Conservation (phyloP, 78 protist genomes). For the Diacronema lutheri region DNA sequence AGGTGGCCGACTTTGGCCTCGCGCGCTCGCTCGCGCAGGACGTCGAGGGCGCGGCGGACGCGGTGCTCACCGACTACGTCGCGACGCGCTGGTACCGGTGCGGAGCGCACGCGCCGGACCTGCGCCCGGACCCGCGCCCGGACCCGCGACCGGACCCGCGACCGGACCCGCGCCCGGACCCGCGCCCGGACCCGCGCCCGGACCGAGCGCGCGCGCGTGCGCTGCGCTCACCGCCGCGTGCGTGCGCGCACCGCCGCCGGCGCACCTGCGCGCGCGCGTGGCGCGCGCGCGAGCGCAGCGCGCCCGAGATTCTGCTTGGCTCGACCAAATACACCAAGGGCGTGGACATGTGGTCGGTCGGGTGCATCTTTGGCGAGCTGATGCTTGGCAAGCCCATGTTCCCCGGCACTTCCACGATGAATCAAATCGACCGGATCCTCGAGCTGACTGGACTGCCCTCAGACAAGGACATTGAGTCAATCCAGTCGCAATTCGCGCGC, state of each 20-base stretch:
- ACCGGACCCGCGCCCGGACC: no score
- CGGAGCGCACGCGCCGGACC: no score
- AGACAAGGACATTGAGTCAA: background rate
- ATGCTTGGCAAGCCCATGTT: conserved; percentile 23
- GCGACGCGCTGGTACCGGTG: conserved; percentile 42
- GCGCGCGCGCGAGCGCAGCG: background rate
- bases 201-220: no score
- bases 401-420: conserved; percentile 44
- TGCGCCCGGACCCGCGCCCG: no score
- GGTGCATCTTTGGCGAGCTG: conserved; percentile 36
- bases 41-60: background rate
- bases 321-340: conserved; percentile 29
- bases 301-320: conserved; percentile 33
- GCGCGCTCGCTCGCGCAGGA: conserved; percentile 43
- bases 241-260: no score
- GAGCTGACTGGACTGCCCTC: conserved; percentile 32
- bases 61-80: conserved; percentile 50
- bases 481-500: background rate
- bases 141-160: no score
- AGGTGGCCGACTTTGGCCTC: conserved; percentile 48
- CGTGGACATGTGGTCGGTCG: conserved; percentile 29
- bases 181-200: no score
- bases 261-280: background rate
- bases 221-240: no score
- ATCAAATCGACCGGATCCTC: conserved; percentile 23